A percentile compares a stretch with the other conserved stretches of the same genome.
phyloP scores from a whole-genome alignment of 2,329 filamentous ascomycete genomes.

The Paraconiothyrium brasiliense region DNA sequence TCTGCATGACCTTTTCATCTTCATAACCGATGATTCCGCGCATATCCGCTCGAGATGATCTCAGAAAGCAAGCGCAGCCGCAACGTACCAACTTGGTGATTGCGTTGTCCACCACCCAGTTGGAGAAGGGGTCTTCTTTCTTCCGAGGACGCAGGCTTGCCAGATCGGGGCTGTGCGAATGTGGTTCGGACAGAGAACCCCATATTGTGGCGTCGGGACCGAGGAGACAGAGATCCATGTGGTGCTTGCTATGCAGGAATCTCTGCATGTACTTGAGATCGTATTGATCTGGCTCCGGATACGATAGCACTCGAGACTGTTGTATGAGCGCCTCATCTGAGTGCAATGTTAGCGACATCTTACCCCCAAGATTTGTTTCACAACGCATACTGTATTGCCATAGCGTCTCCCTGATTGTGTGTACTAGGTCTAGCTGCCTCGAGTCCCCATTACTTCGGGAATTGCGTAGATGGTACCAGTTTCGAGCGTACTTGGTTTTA shows the following conservation, averaged over 20 bases:
- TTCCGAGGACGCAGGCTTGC: constrained; percentile 14
- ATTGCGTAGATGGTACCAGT: constrained; percentile 15
- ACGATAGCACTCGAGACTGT: constrained; percentile 17
- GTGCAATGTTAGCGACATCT: not conserved
- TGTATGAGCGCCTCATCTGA: constrained; percentile 21
- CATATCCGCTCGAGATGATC: not conserved
- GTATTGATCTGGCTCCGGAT: constrained; percentile 12
- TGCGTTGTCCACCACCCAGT: constrained; percentile 11
- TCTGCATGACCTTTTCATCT: not conserved
- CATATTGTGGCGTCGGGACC: constrained; percentile 20
- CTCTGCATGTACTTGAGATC: constrained; percentile 24
- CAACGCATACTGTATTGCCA: constrained; percentile 25
- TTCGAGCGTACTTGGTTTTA: constrained; percentile 14
- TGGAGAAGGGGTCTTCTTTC: constrained; percentile 22
- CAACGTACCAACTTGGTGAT: constrained; percentile 2
- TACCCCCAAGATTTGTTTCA: not conserved
- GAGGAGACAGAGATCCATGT: constrained; percentile 14
- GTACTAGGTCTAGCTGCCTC: constrained; percentile 20
- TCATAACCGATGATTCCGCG: not conserved
- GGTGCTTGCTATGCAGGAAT: constrained; percentile 13
- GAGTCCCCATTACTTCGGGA: constrained; percentile 18
- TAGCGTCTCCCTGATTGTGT: constrained; percentile 20
- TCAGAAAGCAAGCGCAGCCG: constrained; percentile 7
- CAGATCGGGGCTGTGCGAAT: constrained; percentile 15
- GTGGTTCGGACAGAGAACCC: constrained; percentile 12